Evolutionary conservation across 83 land plant species (phyloP), one percentile per base, ranked within the genome.

Genomic region (Picea mariana): DNA sequence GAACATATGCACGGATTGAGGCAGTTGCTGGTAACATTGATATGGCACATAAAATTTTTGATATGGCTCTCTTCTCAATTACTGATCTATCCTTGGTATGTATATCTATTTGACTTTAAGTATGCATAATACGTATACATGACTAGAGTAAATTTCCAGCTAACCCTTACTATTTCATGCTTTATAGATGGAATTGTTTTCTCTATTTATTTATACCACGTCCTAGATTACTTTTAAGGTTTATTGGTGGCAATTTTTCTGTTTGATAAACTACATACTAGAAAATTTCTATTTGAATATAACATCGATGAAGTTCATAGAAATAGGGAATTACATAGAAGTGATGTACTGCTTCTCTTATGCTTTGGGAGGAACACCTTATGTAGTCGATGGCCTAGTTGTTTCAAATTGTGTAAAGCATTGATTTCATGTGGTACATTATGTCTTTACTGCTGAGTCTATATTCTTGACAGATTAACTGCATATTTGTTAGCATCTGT

Each of bases 41-140:
- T 18, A 81, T 86, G 78, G 97, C 99, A 52, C 88, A 98, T 79
- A 97, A 90, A 84, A 92, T 97, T 42, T 95, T 95, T 90, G 99
- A 97, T 84, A 95, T 93, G 87, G 89, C 99, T 58, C 84, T 97
- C 38, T 82, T 86, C 66, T 91, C 98, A 7, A 67, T 89, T 20
- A 84, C 81, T 69, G 91, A 88, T 31, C 95, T 49, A 21, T n/a
- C n/a, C n/a, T n/a, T n/a, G n/a, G n/a, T n/a, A n/a, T n/a, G n/a
- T n/a, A n/a, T n/a, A n/a, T n/a, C 26, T 63, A 17, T 21, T 62
- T 44, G 78, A 17, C 59, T 47, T 23, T 42, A 42, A 78, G 9
- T 52, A 58, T 24, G 63, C 11, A 40, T 44, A 71, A n/a, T n/a
- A n/a, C n/a, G n/a, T n/a, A n/a, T 71, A 42, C 27, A 6, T 8